Evolutionary conservation across 345 rosid species (phyloP), one percentile per base, ranked within the genome.

Genomic region (Populus deltoides): DNA sequence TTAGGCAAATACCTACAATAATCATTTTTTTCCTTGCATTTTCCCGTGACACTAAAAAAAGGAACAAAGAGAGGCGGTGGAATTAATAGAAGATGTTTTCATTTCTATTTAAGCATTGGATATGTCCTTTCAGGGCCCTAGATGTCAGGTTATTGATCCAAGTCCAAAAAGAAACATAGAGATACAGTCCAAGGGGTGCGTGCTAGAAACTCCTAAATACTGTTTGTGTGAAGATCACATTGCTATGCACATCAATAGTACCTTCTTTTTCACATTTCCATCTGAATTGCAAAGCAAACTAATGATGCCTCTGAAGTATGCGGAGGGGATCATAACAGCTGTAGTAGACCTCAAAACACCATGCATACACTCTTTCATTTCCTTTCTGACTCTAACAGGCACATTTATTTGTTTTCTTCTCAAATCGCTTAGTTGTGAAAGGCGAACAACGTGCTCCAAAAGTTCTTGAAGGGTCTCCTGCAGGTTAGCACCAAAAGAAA

Each of bases 381-480:
- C 87, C 80, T 89, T 91, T 83, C 84, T 86, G 61, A 83, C 70
- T 36, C 79, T 78, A 85, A 77, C 71, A 75, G 87, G 80, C 76
- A 78, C 69, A 73, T 71, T 75, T 55, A 80, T 77, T 83, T 85
- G 81, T 84, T 89, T 92, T 82, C 81, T 86, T 74, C 80, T 84
- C 16, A 77, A 77, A 79, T 92, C 93, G 70, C 85, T 75, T 74
- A 81, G 75, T 85, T 88, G 93, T 55, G 82, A 79, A 79, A 88
- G 82, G 81, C 66, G 62, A 78, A 93, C 90, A 82, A 88, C 85
- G 76, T 88, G 90, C 87, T 86, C 90, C 97, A 96, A 83, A 49
- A 96, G 87, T 79, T 90, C 90, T 80, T 87, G 85, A 24, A 96
- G 92, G 73, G 84, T 88, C 77, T 81, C 81, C 99, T 96, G 90